Percentiles rank a stretch among this genome's conserved stretches.
phyloP scores from a whole-genome alignment of 1,139 yeast species.

The Scheffersomyces cryptocercus region DNA sequence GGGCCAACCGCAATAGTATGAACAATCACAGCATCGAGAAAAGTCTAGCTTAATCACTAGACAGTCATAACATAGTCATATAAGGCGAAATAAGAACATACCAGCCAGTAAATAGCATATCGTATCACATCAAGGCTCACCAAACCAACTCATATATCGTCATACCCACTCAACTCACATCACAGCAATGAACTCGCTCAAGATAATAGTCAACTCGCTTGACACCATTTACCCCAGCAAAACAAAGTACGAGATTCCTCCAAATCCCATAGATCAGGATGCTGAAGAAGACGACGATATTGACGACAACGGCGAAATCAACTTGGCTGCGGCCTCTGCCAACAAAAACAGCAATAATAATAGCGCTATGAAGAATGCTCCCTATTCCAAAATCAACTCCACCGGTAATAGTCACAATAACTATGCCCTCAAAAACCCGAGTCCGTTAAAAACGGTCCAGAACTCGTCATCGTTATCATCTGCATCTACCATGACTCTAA shows the following conservation, averaged over 20 bases:
- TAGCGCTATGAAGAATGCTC: background rate
- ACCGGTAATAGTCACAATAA: background rate
- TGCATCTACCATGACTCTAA: background rate
- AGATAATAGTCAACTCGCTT: constrained; percentile 37
- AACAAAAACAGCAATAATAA: background rate
- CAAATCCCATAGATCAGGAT: background rate
- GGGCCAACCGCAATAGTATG: too few relatives aligned
- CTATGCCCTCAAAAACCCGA: background rate
- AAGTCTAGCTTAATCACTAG: too few relatives aligned
- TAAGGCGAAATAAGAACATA: too few relatives aligned
- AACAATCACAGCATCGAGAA: too few relatives aligned
- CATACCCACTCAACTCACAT: too few relatives aligned
- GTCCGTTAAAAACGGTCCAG: too few relatives aligned
- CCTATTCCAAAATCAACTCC: too few relatives aligned
- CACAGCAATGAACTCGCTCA: constrained; percentile 37
- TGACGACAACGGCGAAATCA: constrained; percentile 5
- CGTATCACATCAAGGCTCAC: too few relatives aligned
- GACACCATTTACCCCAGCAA: constrained; percentile 30
- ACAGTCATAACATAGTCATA: too few relatives aligned
- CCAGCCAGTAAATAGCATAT: too few relatives aligned
- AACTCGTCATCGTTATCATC: background rate
- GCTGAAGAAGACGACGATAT: constrained; percentile 17
- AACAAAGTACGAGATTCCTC: constrained; percentile 2
- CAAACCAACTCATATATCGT: too few relatives aligned
- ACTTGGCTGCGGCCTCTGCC: background rate